Evolutionary conservation across 345 rosid genomes (phyloP), one percentile per base, ranked within the genome.

Genomic region (Kernera saxatilis): DNA sequence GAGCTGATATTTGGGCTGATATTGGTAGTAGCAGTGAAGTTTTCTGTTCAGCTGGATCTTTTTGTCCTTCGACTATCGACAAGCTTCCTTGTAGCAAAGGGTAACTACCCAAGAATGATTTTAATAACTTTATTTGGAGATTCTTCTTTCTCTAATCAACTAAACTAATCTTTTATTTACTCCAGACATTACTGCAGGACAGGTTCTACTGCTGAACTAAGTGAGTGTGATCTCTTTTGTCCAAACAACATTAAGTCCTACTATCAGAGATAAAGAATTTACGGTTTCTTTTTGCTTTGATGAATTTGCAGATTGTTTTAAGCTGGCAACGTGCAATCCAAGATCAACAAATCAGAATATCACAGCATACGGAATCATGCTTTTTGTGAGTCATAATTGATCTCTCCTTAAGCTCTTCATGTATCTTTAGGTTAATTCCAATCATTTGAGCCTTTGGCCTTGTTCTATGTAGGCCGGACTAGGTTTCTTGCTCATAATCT

Each of bases 1-100:
- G 96, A 67, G 99, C 99, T 22, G 97, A 94, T 76, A 37, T 77
- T 50, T 94, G 97, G 99, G 93, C 99, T 35, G 97, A 92, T 75
- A 74, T 88, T 52, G 63, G 17, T 49, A 92, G 96, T 80, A 89
- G 89, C 60, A 62, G 82, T 41, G 98, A 89, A 79, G 79, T 92
- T 58, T 94, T 94, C 80, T 94, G 98, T 74, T 79, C 96, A 48
- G 87, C 93, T 66, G 99, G 98, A 69, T 89, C 93, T 19, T 94
- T 84, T 79, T 94, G 98, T 72, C 97, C 98, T 41, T 80, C 97
- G 23, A 87, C 90, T 39, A 62, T 84, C 79, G 72, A 87, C 75
- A 85, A 91, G 80, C 61, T 73, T 80, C 89, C 96, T 79, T 94
- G 99, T 86, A 82, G 68, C 69, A 77, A 61, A 72, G 99, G 99